phyloP scores from a whole-genome alignment of 1,284 basidiomycete genomes.

The Leccinum solheimii region DNA sequence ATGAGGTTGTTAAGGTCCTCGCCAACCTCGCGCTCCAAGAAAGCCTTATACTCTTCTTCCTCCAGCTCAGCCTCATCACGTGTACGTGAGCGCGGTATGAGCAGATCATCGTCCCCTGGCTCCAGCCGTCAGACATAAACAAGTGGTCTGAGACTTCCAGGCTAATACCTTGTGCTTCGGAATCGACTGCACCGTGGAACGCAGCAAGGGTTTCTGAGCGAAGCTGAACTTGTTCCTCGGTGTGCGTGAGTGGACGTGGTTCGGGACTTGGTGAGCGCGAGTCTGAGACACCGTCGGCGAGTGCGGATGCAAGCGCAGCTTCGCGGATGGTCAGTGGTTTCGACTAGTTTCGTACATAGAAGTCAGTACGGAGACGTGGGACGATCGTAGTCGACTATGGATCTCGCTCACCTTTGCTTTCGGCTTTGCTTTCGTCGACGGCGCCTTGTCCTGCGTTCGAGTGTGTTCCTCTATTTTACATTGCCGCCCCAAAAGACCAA shows the following conservation, averaged over 20 bases:
- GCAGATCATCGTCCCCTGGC: slow-evolving; percentile 58
- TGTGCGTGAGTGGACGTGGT: slow-evolving; percentile 58
- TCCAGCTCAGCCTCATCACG: slow-evolving; percentile 75
- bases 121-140: slow-evolving; percentile 1
- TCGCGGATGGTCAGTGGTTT: slow-evolving; percentile 65
- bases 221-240: slow-evolving; percentile 75
- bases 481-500: not conserved
- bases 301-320: slow-evolving; percentile 56
- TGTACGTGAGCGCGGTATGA: slow-evolving; percentile 74
- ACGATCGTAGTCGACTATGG: not conserved
- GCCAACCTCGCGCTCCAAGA: slow-evolving; percentile 81
- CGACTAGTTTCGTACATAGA: slow-evolving; percentile 35
- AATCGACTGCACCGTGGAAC: slow-evolving; percentile 58
- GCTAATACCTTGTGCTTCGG: slow-evolving; percentile 16
- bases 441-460: slow-evolving; percentile 40
- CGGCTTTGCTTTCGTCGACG: slow-evolving; percentile 18
- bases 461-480: slow-evolving; percentile 60
- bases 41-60: slow-evolving; percentile 79
- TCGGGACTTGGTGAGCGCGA: slow-evolving; percentile 52
- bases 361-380: slow-evolving; percentile 1
- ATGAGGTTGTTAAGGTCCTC: slow-evolving; percentile 67
- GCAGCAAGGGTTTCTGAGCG: slow-evolving; percentile 84
- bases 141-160: not conserved
- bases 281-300: slow-evolving; percentile 53
- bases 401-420: slow-evolving; percentile 55